Percentiles rank a stretch among this genome's conserved stretches.
phyloP scores from a whole-genome alignment of 768 basidiomycete genomes.

The Gelatoporia subvermispora region DNA sequence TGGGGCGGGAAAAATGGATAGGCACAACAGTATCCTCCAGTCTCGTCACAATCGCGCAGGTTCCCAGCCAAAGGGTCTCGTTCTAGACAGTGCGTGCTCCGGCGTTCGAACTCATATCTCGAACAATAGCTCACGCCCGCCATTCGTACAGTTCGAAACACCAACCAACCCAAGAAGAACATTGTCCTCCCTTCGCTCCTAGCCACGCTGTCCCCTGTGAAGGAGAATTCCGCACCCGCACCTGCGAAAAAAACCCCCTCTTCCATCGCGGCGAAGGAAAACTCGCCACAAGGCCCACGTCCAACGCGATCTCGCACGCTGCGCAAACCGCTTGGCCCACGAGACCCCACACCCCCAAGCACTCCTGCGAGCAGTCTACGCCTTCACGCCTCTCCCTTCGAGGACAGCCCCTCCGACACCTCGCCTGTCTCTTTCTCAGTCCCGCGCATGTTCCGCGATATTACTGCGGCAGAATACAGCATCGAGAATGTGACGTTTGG shows the following conservation, averaged over 20 bases:
- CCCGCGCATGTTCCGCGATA: slow-evolving; percentile 16
- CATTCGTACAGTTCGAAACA: slow-evolving; percentile 2
- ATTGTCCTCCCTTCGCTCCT: slow-evolving; percentile 10
- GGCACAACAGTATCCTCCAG: background rate
- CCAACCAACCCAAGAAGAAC: slow-evolving; percentile 9
- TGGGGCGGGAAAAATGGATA: background rate
- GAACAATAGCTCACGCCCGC: background rate
- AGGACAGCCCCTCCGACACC: slow-evolving; percentile 14
- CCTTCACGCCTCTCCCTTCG: slow-evolving; percentile 5
- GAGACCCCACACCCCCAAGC: slow-evolving; percentile 18
- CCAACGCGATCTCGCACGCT: slow-evolving; percentile 6
- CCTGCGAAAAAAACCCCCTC: background rate
- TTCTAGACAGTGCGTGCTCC: slow-evolving; percentile 13
- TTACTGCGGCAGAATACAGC: slow-evolving; percentile 8
- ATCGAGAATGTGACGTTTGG: slow-evolving; percentile 5
- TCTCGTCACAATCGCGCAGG: slow-evolving; percentile 22
- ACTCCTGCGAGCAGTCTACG: slow-evolving; percentile 6
- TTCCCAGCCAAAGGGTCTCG: slow-evolving; percentile 32
- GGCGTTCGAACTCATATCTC: background rate
- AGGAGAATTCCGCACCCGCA: slow-evolving; percentile 11
- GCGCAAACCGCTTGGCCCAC: slow-evolving; percentile 23
- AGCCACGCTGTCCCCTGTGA: slow-evolving; percentile 18
- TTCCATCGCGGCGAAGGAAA: slow-evolving; percentile 10
- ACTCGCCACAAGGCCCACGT: slow-evolving; percentile 3
- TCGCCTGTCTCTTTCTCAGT: too few species aligned